phyloP scores from a whole-genome alignment of 2,329 filamentous ascomycete species.

The Trichoderma hamatum region DNA sequence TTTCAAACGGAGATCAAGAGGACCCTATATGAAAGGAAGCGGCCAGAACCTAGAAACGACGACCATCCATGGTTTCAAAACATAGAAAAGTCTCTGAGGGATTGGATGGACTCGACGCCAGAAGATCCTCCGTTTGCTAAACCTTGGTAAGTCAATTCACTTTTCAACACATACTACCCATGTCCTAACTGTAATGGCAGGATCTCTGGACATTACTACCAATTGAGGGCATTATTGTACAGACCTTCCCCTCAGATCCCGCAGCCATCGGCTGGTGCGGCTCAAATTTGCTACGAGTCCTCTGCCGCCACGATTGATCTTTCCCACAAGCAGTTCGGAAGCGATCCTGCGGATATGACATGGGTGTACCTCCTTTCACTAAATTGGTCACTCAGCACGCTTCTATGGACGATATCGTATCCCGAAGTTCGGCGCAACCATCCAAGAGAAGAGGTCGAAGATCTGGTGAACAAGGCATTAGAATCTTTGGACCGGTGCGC shows the following conservation, averaged over 20 bases:
- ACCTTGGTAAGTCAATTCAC: conserved; percentile 66
- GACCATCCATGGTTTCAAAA: conserved; percentile 82
- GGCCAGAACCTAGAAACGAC: conserved; percentile 74
- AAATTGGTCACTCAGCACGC: conserved; percentile 88
- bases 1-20: conserved; percentile 86
- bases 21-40: conserved; percentile 82
- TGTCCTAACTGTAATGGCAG: conserved; percentile 40
- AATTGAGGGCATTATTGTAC: conserved; percentile 85
- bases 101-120: conserved; percentile 79
- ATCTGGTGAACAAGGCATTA: conserved; percentile 72
- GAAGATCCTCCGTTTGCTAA: conserved; percentile 72
- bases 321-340: conserved; percentile 77
- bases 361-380: conserved; percentile 91
- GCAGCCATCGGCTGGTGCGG: conserved; percentile 77
- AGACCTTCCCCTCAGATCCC: conserved; percentile 91
- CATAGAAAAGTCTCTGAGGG: conserved; percentile 76
- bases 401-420: conserved; percentile 91
- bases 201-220: conserved; percentile 74
- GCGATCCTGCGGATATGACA: conserved; percentile 77
- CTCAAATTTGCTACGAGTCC: conserved; percentile 80
- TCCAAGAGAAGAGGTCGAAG: conserved; percentile 72
- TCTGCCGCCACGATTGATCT: conserved; percentile 80
- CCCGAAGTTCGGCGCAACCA: conserved; percentile 76
- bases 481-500: conserved; percentile 79
- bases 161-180: not conserved